Evolutionary conservation across 495 filamentous ascomycete species (phyloP).

Genomic region (Annulohypoxylon nitens): DNA sequence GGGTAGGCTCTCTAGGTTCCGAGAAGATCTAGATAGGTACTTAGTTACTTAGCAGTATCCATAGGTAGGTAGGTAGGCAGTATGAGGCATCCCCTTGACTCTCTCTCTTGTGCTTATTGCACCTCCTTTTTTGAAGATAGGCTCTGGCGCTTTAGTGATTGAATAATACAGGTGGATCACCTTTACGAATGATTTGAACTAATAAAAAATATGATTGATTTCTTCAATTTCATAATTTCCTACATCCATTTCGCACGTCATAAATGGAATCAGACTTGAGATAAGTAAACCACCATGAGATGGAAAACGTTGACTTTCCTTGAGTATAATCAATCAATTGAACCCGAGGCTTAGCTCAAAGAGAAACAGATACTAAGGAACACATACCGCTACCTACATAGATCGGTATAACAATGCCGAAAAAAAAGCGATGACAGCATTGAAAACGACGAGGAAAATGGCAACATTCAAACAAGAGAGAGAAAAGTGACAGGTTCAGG

Average conservation of each 20-base stretch:
- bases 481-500: background rate
- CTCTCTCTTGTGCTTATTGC: background rate
- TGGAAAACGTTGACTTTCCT: background rate
- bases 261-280: background rate
- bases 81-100: conserved; percentile 7
- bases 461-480: too few species aligned
- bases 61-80: too few species aligned
- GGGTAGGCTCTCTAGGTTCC: background rate
- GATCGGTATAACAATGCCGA: background rate
- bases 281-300: background rate
- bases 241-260: background rate
- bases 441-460: background rate
- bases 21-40: background rate
- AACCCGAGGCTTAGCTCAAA: background rate
- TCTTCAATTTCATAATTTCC: background rate
- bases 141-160: too few species aligned
- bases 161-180: background rate
- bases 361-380: background rate
- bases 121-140: background rate
- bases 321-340: background rate
- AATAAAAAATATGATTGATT: background rate
- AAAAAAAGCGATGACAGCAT: background rate
- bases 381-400: background rate
- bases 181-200: background rate
- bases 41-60: background rate